Evolutionary conservation across 495 filamentous ascomycete species (phyloP).

Genomic region (Barbatosphaeria neglecta): DNA sequence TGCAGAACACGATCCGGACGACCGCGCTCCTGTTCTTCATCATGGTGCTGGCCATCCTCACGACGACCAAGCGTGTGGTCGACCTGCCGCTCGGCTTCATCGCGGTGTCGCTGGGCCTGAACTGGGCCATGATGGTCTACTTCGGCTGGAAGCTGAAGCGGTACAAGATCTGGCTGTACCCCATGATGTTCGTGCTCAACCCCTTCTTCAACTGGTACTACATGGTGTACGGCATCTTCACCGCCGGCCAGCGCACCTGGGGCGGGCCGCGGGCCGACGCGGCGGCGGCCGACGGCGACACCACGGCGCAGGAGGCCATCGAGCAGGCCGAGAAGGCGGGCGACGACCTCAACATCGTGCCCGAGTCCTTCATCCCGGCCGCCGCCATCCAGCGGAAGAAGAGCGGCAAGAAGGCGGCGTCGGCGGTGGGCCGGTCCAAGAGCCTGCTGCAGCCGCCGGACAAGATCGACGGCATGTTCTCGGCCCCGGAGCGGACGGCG

Average conservation of each 20-base stretch:
- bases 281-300: constrained; percentile 65
- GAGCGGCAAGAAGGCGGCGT: constrained; percentile 29
- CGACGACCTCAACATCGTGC: constrained; percentile 85
- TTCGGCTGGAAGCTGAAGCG: constrained; percentile 79
- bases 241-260: constrained; percentile 92
- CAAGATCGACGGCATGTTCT: constrained; percentile 60
- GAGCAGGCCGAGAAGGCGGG: constrained; percentile 67
- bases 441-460: constrained; percentile 60
- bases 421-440: constrained; percentile 19
- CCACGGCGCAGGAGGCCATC: constrained; percentile 72
- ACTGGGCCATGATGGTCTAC: constrained; percentile 94
- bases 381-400: constrained; percentile 40
- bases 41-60: constrained; percentile 78
- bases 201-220: constrained; percentile 99
- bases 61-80: constrained; percentile 62
- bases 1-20: constrained; percentile 94
- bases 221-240: constrained; percentile 83
- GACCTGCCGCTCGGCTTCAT: constrained; percentile 91
- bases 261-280: constrained; percentile 91
- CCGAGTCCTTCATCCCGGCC: constrained; percentile 75
- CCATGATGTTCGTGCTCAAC: constrained; percentile 89
- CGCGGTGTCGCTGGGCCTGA: constrained; percentile 85
- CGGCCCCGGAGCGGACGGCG: constrained; percentile 45
- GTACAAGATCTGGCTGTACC: constrained; percentile 90
- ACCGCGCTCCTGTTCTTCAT: constrained; percentile 94